Conservation (phyloP, 352 stramenopile species). For the Globisporangium orthogonon region DNA sequence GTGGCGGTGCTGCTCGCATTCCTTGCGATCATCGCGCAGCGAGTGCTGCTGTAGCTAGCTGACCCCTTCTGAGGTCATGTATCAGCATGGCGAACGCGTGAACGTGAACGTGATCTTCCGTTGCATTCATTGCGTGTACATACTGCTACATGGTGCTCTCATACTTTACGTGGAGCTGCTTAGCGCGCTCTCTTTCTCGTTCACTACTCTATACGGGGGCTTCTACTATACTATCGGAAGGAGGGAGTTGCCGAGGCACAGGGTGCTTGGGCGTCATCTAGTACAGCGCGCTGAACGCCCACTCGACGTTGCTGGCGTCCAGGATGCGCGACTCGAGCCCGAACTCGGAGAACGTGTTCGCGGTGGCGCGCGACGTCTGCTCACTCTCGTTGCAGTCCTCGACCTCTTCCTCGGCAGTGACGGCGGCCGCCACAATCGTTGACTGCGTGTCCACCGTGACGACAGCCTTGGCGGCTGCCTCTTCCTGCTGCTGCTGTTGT, state of each 20-base stretch:
- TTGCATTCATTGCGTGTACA: slow-evolving; percentile 1
- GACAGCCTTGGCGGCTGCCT: not conserved
- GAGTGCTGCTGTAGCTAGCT: slow-evolving; percentile 7
- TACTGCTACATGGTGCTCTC: slow-evolving; percentile 15
- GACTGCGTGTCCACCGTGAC: not conserved
- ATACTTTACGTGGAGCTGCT: slow-evolving; percentile 17
- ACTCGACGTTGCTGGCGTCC: slow-evolving; percentile 56
- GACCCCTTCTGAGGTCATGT: not conserved
- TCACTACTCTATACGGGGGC: slow-evolving; percentile 11
- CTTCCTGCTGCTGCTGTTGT: not conserved
- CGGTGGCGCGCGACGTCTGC: slow-evolving; percentile 1
- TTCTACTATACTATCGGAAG: slow-evolving; percentile 12
- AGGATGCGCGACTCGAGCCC: slow-evolving; percentile 57
- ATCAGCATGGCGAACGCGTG: not conserved
- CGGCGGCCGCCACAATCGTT: not conserved
- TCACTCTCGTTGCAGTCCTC: slow-evolving; percentile 1
- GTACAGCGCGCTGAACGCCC: slow-evolving; percentile 76
- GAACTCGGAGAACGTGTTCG: slow-evolving; percentile 74
- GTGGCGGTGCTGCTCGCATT: slow-evolving; percentile 30
- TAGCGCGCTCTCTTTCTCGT: slow-evolving; percentile 3
- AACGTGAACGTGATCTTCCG: not conserved
- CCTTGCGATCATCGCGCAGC: slow-evolving; percentile 16
- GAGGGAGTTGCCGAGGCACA: too few relatives aligned
- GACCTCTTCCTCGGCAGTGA: slow-evolving; percentile 7
- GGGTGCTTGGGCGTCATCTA: slow-evolving; percentile 14